Base-by-base conservation (phyloP, 176 grass and related monocot genomes). In the Poa pratensis region DNA sequence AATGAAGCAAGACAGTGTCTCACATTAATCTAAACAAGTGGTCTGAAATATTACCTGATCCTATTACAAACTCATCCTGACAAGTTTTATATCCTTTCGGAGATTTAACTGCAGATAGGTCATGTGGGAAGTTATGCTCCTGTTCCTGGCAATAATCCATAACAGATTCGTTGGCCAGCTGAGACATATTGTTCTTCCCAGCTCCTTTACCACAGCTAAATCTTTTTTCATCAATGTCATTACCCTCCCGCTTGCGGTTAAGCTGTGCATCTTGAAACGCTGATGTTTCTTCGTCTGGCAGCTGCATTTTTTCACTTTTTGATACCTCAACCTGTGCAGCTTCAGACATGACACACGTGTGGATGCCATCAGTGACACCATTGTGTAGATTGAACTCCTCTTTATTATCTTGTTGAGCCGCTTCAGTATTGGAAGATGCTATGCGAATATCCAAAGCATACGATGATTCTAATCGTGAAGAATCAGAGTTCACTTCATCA, bases 21-120 rank as follows among this genome's bases (percentile, higher is more conserved):
- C 17, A 30, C 10, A 20, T 62, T 45, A 49, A 49, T 49, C 77
- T 48, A 30, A 48, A 20, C 24, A 48, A 79, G 58, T 48, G 24
- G 42, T 42, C 34, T 59, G 46, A 54, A 82, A 71, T 28, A 71
- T 37, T 6, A 83, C 69, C 81, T 49, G 81, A 35, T 73, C 26
- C 39, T n/a, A 61, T 16, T 48, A 63, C 18, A 73, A 28, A 49
- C 40, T 75, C 26, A 53, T 34, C 73, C 26, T 52, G 46, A 53
- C 73, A 75, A 52, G 26, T 52, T 20, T 26, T 53, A 53, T 26
- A 75, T 53, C 4, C 46, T 75, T 75, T 32, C 5, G 46, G 48
- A 32, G 73, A 75, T 53, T 53, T 34, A 68, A 19, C 3, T 37
- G 32, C 64, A 37, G 64, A 68, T 37, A 37, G 30, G 7, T 68